Evolutionary conservation across 306 rosid genomes (phyloP).

Genomic region (Cajanus cajan): DNA sequence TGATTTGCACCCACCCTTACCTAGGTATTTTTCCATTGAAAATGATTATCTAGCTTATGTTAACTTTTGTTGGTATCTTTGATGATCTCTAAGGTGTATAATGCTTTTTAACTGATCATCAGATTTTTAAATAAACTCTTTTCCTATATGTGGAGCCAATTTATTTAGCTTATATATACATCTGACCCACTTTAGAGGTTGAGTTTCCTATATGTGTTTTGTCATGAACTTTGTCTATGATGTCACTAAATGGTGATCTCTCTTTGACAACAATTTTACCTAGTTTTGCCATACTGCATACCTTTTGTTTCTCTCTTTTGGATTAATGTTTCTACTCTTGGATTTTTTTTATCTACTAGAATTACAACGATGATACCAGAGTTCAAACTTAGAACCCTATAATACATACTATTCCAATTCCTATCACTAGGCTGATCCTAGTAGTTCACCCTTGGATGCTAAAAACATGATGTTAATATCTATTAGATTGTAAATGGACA

Average conservation of each 20-base stretch:
- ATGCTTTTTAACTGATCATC: not conserved
- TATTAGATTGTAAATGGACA: conserved; percentile 6
- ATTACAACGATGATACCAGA: too few relatives aligned
- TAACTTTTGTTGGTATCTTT: conserved; percentile 1
- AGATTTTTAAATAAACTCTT: conserved; percentile 17
- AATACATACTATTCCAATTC: too few relatives aligned
- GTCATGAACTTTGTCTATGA: not conserved
- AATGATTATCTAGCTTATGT: not conserved
- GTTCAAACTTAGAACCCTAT: too few relatives aligned
- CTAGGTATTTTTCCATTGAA: not conserved
- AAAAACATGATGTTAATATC: not conserved
- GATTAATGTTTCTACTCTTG: conserved; percentile 13
- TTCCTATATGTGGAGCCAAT: conserved; percentile 6
- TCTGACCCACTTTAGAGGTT: not conserved
- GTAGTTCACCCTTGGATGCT: conserved; percentile 9
- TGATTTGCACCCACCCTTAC: not conserved
- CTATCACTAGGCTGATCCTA: too few relatives aligned
- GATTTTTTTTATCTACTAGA: too few relatives aligned
- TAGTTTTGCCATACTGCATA: not conserved
- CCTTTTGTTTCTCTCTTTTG: conserved; percentile 7
- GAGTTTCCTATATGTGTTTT: not conserved
- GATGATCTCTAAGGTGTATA: not conserved
- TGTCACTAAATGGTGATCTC: not conserved
- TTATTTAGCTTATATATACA: not conserved
- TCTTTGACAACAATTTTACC: not conserved